Evolutionary conservation across 176 grass and related monocot species (phyloP).

Genomic region (Otatea glauca): DNA sequence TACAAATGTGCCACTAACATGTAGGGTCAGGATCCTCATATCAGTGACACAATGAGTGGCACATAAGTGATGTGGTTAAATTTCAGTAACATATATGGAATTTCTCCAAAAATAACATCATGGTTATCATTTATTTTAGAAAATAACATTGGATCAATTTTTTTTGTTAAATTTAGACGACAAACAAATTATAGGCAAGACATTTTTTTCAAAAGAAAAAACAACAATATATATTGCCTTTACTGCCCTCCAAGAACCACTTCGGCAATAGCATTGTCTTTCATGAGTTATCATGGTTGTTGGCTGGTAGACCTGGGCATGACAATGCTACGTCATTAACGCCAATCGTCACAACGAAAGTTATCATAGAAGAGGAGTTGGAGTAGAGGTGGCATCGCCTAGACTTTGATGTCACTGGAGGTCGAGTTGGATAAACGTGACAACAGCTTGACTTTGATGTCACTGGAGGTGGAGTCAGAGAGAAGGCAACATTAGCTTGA

Average conservation of each 20-base stretch:
- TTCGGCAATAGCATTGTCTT: not conserved
- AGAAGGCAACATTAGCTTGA: fast-evolving
- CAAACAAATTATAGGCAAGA: not conserved
- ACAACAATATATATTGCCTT: not conserved
- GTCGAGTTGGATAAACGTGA: not conserved
- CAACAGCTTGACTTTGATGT: not conserved
- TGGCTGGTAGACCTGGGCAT: not conserved
- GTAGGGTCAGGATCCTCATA: no score
- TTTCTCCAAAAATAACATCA: not conserved
- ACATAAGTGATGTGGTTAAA: no score
- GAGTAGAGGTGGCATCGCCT: not conserved
- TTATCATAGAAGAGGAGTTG: not conserved
- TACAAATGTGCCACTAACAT: no score
- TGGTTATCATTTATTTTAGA: not conserved
- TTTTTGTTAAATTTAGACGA: not conserved
- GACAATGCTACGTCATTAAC: not conserved
- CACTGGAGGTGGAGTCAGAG: not conserved
- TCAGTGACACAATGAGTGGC: no score
- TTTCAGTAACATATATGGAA: no score
- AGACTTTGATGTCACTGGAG: not conserved
- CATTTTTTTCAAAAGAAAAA: not conserved
- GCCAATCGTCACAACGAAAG: not conserved
- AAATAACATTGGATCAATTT: not conserved
- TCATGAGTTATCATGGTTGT: not conserved
- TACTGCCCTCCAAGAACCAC: not conserved